Percentiles rank a stretch among this genome's conserved stretches.
Evolutionary conservation across 805 yeast genomes (phyloP).

Genomic region (Schwanniomyces sp.): DNA sequence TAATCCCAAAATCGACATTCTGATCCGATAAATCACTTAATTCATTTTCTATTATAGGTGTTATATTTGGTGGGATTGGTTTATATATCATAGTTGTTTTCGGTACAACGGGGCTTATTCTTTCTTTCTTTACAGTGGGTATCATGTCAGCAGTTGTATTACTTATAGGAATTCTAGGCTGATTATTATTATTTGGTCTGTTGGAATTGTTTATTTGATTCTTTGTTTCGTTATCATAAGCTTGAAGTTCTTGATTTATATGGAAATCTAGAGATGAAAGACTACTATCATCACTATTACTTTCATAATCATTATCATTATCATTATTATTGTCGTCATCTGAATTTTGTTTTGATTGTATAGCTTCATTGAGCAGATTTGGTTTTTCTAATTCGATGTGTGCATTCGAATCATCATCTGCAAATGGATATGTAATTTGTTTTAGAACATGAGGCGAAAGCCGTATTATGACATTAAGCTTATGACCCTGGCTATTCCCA

Average conservation of each 20-base stretch:
- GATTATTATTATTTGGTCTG: not conserved
- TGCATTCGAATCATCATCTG: not conserved
- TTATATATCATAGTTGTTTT: constrained; percentile 11
- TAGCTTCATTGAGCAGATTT: not conserved
- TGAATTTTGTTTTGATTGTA: not conserved
- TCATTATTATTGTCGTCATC: not conserved
- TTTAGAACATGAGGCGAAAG: constrained; percentile 7
- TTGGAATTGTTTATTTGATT: not conserved
- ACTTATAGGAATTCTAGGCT: not conserved
- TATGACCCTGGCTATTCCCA: constrained; percentile 4
- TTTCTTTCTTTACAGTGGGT: not conserved
- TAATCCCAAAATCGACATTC: constrained; percentile 30
- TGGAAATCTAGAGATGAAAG: constrained; percentile 17
- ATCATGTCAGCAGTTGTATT: not conserved
- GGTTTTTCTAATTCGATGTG: not conserved
- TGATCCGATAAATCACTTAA: constrained; percentile 18
- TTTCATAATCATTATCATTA: constrained; percentile 2
- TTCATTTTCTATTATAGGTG: constrained; percentile 27
- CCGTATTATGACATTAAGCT: constrained; percentile 9
- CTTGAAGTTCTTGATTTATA: constrained; percentile 12
- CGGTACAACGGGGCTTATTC: not conserved
- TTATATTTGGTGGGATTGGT: constrained; percentile 27
- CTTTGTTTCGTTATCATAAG: not conserved
- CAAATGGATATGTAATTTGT: constrained; percentile 1
- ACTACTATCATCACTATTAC: constrained; percentile 11